Evolutionary conservation across 352 stramenopile genomes (phyloP).

Genomic region (Globisporangium echinulatum): DNA sequence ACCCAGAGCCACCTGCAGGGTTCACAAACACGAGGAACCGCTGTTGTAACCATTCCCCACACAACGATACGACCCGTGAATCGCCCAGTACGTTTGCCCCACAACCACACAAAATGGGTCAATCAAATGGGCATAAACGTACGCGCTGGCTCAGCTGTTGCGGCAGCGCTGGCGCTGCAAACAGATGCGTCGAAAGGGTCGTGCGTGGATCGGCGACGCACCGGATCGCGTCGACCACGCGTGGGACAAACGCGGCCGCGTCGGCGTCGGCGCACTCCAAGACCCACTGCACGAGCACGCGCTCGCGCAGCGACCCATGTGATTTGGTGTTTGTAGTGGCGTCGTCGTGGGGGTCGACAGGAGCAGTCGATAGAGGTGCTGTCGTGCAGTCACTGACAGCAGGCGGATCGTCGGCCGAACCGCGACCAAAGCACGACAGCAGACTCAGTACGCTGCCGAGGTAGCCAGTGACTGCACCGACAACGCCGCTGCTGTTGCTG

Average conservation of each 20-base stretch:
- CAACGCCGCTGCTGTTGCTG: not conserved
- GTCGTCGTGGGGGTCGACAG: not conserved
- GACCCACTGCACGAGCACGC: slow-evolving; percentile 38
- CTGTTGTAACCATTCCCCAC: not conserved
- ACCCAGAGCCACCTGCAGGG: slow-evolving; percentile 52
- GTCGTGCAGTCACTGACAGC: slow-evolving; percentile 6
- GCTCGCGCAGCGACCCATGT: not conserved
- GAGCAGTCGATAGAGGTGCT: slow-evolving; percentile 4
- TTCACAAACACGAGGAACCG: slow-evolving; percentile 50
- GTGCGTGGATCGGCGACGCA: slow-evolving; percentile 37
- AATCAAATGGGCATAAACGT: slow-evolving; percentile 14
- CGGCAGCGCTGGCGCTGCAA: slow-evolving; percentile 6
- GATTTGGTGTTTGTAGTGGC: not conserved
- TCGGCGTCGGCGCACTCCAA: slow-evolving; percentile 31
- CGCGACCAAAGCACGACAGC: slow-evolving; percentile 15
- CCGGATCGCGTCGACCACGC: slow-evolving; percentile 33
- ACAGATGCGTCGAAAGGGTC: slow-evolving; percentile 13
- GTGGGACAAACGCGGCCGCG: slow-evolving; percentile 19
- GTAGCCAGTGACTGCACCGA: slow-evolving; percentile 9
- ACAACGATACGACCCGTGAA: too few relatives aligned
- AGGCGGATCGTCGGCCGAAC: slow-evolving; percentile 7
- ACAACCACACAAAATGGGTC: not conserved
- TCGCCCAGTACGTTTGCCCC: too few relatives aligned
- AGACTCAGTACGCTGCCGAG: slow-evolving; percentile 19
- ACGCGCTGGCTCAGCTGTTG: slow-evolving; percentile 26